These are phyloP conservation scores for Psilocybe sp. DNA, from an alignment of 768 basidiomycete species.

Conservation along the genomic window DNA sequence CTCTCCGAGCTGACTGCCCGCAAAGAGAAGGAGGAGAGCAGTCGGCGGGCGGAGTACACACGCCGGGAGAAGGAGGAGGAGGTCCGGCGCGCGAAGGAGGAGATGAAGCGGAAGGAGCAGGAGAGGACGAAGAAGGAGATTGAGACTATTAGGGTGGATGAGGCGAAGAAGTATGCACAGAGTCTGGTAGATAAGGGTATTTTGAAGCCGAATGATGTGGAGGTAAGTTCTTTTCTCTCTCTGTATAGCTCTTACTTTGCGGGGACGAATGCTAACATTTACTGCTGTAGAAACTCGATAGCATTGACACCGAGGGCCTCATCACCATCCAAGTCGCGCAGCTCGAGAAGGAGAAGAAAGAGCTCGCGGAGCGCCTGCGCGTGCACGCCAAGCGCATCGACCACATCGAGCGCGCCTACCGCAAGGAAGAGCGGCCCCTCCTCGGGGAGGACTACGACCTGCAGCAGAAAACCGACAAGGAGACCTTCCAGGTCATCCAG, in stretches of 20 bases:
- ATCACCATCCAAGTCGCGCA: constrained; percentile 91
- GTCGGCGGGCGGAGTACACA: constrained; percentile 66
- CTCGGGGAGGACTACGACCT: constrained; percentile 81
- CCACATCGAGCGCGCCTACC: constrained; percentile 91
- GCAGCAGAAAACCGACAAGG: constrained; percentile 78
- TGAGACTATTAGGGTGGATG: constrained; percentile 74
- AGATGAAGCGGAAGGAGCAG: constrained; percentile 58
- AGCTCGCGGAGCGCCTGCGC: constrained; percentile 76
- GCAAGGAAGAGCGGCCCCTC: constrained; percentile 88
- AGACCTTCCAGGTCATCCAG: constrained; percentile 63
- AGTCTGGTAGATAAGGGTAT: constrained; percentile 78
- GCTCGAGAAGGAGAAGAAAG: constrained; percentile 94
- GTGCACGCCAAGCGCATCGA: constrained; percentile 88
- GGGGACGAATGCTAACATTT: constrained; percentile 1
- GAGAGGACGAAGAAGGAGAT: constrained; percentile 71
- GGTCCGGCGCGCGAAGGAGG: constrained; percentile 57
- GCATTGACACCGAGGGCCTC: constrained; percentile 80
- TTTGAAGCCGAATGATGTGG: constrained; percentile 58
- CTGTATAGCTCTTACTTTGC: constrained; percentile 4
- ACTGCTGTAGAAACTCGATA: constrained; percentile 70
- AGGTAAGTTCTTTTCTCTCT: constrained; percentile 41
- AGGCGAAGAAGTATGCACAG: constrained; percentile 87
- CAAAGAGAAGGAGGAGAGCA: constrained; percentile 87
- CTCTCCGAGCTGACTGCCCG: constrained; percentile 79
- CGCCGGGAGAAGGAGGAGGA: constrained; percentile 73